Evolutionary conservation across 2,329 filamentous ascomycete species (phyloP).

Genomic region (Fusarium coicis): DNA sequence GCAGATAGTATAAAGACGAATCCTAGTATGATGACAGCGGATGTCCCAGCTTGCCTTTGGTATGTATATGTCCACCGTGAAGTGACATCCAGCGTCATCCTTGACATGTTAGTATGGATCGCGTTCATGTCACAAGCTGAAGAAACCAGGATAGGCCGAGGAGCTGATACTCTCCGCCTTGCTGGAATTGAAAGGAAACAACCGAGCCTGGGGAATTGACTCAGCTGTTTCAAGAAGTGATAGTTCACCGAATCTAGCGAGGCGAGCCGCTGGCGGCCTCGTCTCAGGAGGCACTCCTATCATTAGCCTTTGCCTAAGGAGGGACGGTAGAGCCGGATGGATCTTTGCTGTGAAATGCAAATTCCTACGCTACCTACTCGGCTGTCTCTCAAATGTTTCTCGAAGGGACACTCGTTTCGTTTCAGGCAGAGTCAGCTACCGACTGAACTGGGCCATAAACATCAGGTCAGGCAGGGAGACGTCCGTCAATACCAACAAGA

Average conservation of each 20-base stretch:
- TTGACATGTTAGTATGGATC: neutral
- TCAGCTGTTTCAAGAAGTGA: neutral
- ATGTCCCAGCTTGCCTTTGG: neutral
- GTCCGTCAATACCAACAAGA: neutral
- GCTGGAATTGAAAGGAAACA: neutral
- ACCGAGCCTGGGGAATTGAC: neutral
- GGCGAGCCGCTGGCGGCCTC: slow-evolving; percentile 29
- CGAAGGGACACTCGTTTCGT: slow-evolving; percentile 29
- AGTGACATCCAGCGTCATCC: neutral
- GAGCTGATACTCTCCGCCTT: neutral
- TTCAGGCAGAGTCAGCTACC: slow-evolving; percentile 37
- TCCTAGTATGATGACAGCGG: neutral
- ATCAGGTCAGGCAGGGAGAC: slow-evolving; percentile 22
- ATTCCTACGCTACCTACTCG: neutral
- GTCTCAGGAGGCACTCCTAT: slow-evolving; percentile 36
- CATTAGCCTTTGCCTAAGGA: neutral
- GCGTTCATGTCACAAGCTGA: neutral
- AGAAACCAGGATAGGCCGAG: neutral
- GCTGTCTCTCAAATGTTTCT: slow-evolving; percentile 32
- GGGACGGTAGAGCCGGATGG: neutral
- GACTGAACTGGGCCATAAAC: slow-evolving; percentile 17
- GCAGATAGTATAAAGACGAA: neutral
- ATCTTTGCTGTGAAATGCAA: slow-evolving; percentile 11
- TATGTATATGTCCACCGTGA: neutral
- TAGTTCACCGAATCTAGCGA: slow-evolving; percentile 17